Base-by-base conservation (phyloP, 1,284 basidiomycete species). In the Apiotrichum sp. region DNA sequence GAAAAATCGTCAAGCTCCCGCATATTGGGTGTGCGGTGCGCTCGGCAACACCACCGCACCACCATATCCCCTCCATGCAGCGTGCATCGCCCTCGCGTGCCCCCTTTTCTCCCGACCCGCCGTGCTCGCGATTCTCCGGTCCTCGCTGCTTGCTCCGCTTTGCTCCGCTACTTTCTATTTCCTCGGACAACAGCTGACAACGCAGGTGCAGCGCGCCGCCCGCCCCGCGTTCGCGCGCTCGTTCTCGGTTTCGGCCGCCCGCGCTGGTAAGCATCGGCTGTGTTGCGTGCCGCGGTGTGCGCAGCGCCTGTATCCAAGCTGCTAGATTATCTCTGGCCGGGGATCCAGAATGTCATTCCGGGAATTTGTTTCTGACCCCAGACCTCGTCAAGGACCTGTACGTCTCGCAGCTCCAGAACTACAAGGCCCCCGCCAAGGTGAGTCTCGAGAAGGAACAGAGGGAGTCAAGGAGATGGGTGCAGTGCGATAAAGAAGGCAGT, bases 371-470 rank as follows among this genome's bases (percentile, higher is more conserved):
- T 11, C 57, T 52, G 39, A 50, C 36, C 2, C 8, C 70, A 95
- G 93, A 96, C 80, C 80, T 95, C 69, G 82, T 97, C 57, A 89
- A 95, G 83, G 91, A 96, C 66, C 76, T 95, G 56, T 97, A 97
- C 79, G 70, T 97, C 66, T 85, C 82, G 71, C 88, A 95, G 80
- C 82, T 97, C 72, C 95, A 89, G 80, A 76, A 83, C 16, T 97
- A 93, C 85, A 95, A 92, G 81, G 75, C 80, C 38, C 76, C 77
- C 55, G 61, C 73, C 45, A 66, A 74, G 67, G 75, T 77, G 50
- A 52, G 75, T 72, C 9, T 38, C 46, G 9, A 35, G 31, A 45
- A 29, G 22, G 22, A 45, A 9, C 41, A 6, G 16, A 7, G 2
- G n/a, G 7, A 16, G 44, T 6, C 8, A 22, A 22, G 22, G 22